Conservation (phyloP, 495 filamentous ascomycete genomes). For the Hypoxylon crocopeplum region DNA sequence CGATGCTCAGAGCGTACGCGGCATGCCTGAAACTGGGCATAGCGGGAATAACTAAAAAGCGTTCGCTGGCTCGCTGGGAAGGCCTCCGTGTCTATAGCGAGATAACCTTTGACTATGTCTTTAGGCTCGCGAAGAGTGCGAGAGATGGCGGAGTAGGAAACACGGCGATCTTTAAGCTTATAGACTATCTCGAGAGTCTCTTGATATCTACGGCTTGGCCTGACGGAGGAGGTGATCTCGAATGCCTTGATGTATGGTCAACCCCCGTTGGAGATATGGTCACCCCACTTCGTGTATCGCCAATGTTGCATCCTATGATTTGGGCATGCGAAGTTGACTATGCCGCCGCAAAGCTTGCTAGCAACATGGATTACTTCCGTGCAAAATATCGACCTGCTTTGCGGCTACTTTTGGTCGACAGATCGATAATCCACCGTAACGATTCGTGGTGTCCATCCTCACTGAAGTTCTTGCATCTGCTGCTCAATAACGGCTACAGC, state of each 20-base stretch:
- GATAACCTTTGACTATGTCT: too few relatives aligned
- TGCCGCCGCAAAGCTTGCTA: neutral
- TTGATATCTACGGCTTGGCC: neutral
- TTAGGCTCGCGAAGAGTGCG: too few relatives aligned
- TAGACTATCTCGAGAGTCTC: neutral
- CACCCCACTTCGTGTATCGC: neutral
- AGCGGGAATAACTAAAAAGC: neutral
- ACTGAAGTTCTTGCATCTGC: neutral
- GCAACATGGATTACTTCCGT: neutral
- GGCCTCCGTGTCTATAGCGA: too few relatives aligned
- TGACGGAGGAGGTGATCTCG: neutral
- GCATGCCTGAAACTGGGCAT: conserved; percentile 2
- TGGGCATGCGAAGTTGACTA: neutral
- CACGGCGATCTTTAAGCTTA: neutral
- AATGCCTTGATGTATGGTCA: neutral
- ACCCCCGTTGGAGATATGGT: neutral
- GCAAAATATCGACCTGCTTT: neutral
- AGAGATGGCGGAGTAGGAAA: neutral
- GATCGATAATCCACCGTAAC: too few relatives aligned
- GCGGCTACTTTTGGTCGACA: neutral
- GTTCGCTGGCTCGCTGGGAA: too few relatives aligned
- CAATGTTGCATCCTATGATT: neutral
- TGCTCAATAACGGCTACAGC: neutral
- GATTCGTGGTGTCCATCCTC: neutral
- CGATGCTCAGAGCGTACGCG: neutral